Percentiles rank a stretch among this genome's conserved stretches.
Conservation (phyloP, 2,329 filamentous ascomycete genomes). For the Epichloe coenophiala region DNA sequence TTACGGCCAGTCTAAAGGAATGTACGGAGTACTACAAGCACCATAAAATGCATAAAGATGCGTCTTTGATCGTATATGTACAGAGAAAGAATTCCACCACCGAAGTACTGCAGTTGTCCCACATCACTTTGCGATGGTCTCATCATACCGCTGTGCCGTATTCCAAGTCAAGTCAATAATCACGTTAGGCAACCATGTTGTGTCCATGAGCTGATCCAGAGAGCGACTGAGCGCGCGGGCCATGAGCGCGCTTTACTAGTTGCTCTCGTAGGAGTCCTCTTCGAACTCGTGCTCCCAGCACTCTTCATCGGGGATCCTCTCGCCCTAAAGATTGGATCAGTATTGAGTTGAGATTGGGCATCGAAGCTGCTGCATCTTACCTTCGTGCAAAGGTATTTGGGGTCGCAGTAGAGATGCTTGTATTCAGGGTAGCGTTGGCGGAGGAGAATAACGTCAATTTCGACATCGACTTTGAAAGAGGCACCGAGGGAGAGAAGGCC, state of each 20-base stretch:
- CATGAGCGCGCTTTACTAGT: no score
- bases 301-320: background rate
- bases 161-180: background rate
- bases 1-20: background rate
- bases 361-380: background rate
- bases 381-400: background rate
- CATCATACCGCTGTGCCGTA: background rate
- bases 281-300: constrained; percentile 3
- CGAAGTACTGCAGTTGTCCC: no score
- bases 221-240: no score
- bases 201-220: background rate
- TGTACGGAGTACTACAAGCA: background rate
- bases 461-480: background rate
- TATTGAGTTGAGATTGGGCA: no score
- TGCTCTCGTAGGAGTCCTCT: no score
- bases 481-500: background rate
- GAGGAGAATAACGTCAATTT: background rate
- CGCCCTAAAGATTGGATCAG: background rate
- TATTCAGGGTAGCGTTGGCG: background rate
- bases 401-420: background rate
- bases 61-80: background rate
- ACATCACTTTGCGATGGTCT: no score
- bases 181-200: background rate
- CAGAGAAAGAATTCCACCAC: background rate
- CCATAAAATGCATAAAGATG: background rate